Conservation (phyloP, 1,284 basidiomycete species). For the Athelia sp. region DNA sequence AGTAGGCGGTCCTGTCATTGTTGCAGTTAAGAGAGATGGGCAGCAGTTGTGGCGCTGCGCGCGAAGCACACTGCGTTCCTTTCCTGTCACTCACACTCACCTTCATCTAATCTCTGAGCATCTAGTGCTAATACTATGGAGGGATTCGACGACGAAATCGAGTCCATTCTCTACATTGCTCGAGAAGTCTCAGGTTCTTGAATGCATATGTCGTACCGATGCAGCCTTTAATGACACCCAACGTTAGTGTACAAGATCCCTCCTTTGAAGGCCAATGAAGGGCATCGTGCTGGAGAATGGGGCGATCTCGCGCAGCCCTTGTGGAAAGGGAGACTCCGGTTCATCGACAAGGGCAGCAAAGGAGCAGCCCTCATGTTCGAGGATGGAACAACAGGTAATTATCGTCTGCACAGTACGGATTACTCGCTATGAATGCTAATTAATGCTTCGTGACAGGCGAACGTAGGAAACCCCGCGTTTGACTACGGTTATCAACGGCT, state of each 20-base stretch:
- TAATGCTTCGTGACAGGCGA: constrained; percentile 45
- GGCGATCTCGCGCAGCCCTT: constrained; percentile 77
- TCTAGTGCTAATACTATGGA: constrained; percentile 38
- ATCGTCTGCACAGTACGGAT: constrained; percentile 2
- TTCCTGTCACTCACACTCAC: neutral
- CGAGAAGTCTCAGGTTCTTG: constrained; percentile 75
- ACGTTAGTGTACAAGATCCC: constrained; percentile 75
- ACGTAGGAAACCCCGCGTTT: constrained; percentile 34
- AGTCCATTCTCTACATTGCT: constrained; percentile 81
- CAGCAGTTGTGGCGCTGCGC: too few species aligned
- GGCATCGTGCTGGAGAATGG: constrained; percentile 82
- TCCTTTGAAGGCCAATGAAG: constrained; percentile 77
- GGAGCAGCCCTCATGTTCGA: constrained; percentile 67
- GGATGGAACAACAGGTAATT: constrained; percentile 74
- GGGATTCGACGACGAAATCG: constrained; percentile 66
- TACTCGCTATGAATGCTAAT: neutral
- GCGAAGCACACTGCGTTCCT: too few species aligned
- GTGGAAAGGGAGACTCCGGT: constrained; percentile 88
- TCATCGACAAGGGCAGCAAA: constrained; percentile 63
- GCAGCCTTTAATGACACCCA: constrained; percentile 13
- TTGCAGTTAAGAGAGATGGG: constrained; percentile 22
- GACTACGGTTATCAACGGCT: constrained; percentile 6
- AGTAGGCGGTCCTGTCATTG: constrained; percentile 48
- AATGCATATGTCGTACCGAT: constrained; percentile 7
- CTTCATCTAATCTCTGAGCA: constrained; percentile 1